A percentile compares a stretch with the other conserved stretches of the same genome.
Evolutionary conservation across 257 asterid species (phyloP).

Genomic region (Primulina eburnea): DNA sequence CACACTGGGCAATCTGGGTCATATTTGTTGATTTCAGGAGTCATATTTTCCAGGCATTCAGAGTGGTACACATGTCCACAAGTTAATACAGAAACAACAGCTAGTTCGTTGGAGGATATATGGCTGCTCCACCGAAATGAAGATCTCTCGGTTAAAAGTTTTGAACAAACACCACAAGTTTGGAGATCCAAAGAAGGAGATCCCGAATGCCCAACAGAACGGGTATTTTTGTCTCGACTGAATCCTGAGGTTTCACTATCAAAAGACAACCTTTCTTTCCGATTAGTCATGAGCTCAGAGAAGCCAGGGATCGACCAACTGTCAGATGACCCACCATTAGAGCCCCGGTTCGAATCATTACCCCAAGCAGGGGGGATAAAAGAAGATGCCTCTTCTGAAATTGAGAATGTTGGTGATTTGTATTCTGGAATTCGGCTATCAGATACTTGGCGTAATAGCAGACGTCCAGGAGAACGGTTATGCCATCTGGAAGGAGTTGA

Average conservation of each 20-base stretch:
- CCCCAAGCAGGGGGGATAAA: conserved; percentile 63
- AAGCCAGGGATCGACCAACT: conserved; percentile 82
- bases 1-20: conserved; percentile 94
- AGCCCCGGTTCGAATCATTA: conserved; percentile 71
- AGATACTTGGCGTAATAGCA: conserved; percentile 63
- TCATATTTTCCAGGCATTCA: conserved; percentile 92
- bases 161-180: conserved; percentile 80
- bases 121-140: conserved; percentile 70
- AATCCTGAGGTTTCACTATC: conserved; percentile 76
- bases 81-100: conserved; percentile 79
- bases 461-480: conserved; percentile 67
- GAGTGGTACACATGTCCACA: conserved; percentile 95
- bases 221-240: conserved; percentile 51
- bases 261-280: conserved; percentile 91
- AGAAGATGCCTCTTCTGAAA: conserved; percentile 70
- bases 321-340: conserved; percentile 84
- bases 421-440: conserved; percentile 62
- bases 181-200: conserved; percentile 60
- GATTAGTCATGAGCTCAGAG: conserved; percentile 59
- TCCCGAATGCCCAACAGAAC: conserved; percentile 56
- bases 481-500: conserved; percentile 80
- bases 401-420: conserved; percentile 74
- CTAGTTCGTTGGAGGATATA: conserved; percentile 62
- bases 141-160: conserved; percentile 67
- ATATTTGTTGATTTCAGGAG: conserved; percentile 71